Base-by-base conservation (phyloP, 2,329 filamentous ascomycete species). In the Trichoderma sp. region DNA sequence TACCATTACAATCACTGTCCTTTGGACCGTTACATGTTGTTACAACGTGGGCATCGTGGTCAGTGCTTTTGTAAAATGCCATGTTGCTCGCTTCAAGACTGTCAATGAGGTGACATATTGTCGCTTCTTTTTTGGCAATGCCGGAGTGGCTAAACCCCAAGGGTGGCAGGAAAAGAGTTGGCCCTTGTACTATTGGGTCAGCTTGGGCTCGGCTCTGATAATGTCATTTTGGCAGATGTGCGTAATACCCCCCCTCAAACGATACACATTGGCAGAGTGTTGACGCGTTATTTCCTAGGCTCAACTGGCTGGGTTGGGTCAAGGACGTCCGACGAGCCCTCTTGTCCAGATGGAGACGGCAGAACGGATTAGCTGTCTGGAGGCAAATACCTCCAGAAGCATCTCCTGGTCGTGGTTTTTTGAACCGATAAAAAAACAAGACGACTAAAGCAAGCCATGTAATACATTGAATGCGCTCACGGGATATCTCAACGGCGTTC, bases 101-200 rank as follows among this genome's bases (percentile, higher is more conserved):
- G n/a, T 12, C 17, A 6, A 13, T 12, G 54, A 29, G 22, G 3
- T 29, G 19, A 34, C n/a, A 7, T 67, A 58, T 15, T 59, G 64
- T n/a, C 29, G 29, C 17, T 52, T 67, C 29, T 67, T 67, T 53
- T 67, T 67, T 53, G 64, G 64, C 32, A 67, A 67, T 42, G 12
- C 5, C n/a, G 15, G 32, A 32, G 3, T 67, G 13, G 39, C 53
- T 5, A 12, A 32, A 17, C 3, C 8, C 6, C 32, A 19, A 10
- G 32, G 45, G 4, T 59, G 54, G 54, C 6, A 29, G 35, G 42
- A 19, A 50, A 32, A 29, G 32, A 10, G 9, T 10, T 50, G 52
- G 53, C 7, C 39, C 17, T 7, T 25, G 7, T 67, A 58, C 22
- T 59, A 22, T 19, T 59, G 64, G 53, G 15, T 12, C 54, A 52